Evolutionary conservation across 352 stramenopile species (phyloP), one percentile per base, ranked within the genome.

Genomic region (Pythium apleroticum): DNA sequence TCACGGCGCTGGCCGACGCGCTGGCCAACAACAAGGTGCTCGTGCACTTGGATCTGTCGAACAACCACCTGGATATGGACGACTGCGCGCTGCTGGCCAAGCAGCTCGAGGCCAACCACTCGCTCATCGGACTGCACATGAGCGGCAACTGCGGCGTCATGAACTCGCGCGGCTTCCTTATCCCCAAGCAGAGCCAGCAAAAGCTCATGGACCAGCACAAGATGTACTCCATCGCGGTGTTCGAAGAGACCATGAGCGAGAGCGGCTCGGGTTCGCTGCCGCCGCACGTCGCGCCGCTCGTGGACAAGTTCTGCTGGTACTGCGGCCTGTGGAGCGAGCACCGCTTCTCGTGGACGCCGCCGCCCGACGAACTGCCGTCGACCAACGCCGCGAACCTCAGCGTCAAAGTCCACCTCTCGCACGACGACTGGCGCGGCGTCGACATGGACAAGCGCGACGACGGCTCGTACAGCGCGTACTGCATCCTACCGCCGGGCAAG

Each of bases 1-100:
- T 90, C 3, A 71, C 73, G 27, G 81, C 81, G 8, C 69, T 93
- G 9, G 78, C 75, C 0, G 78, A 90, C 39, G 73, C 84, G 22
- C 68, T 93, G 8, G 74, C 84, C 19, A 90, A 90, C 70, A 93
- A 93, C 71, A 93, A 93, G 25, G 73, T 91, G 30, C 72, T 93
- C 0, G 61, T 57, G 4, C 82, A 93, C 58, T 62, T 93, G 28
- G 84, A 93, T 46, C 37, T 93, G 19, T 85, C 81, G 20, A 93
- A 86, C 74, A 91, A 93, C 61, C 72, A 74, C 25, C 54, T 93
- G 0, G 84, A 93, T 56, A 37, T 78, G 17, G 69, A 84, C 39
- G 84, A 91, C 62, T 91, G 81, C 46, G 59, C 60, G 15, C 41
- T 93, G 20, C 62, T 93, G 15, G 75, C 79, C 11, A 82, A 80